Base-by-base conservation (phyloP, 345 rosid genomes). In the Erucastrum elatum region DNA sequence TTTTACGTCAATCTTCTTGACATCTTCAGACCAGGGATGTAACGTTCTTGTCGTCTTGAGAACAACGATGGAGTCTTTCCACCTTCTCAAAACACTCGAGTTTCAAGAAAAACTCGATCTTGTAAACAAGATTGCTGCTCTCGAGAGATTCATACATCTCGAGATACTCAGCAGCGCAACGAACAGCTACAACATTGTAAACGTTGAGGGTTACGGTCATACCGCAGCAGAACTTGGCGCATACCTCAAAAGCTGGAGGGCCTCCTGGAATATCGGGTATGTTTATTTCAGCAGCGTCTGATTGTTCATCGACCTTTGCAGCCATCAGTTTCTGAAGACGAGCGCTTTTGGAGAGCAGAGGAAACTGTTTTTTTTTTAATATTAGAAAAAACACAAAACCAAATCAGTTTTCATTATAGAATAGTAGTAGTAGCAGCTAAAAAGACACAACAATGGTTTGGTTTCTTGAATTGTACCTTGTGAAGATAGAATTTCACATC, bases 181-280 rank as follows among this genome's bases (percentile, higher is more conserved):
- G 87, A 61, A 89, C 90, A 4, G 92, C 91, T 12, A 90, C 93
- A 8, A 90, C 94, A 77, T 92, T 90, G 86, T 90, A 92, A 4
- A 96, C 91, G 16, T 90, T 92, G 75, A 94, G 93, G n/a, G 97
- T 92, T 64, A 94, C 97, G 1, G 84, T 85, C 90, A 94, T 91
- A 12, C 97, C 97, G 56, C 91, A 94, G 81, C 97, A 94, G 82
- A 94, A 94, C 71, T 94, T 94, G 2, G 90, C 92, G 68, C 98
- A 92, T 64, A 88, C 84, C 77, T 94, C 98, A 60, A 94, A 92
- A 15, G 92, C 92, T 37, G 87, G 84, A 33, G 96, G 90, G 4
- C 98, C 98, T 26, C 98, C 98, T 0, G 97, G 97, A n/a, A 91
- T 80, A 71, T 89, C 96, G 4, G 77, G 85, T 58, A 92, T 88